Evolutionary conservation across 2,329 filamentous ascomycete species (phyloP), one percentile per base, ranked within the genome.

Genomic region (Allantophomopsis lycopodina): DNA sequence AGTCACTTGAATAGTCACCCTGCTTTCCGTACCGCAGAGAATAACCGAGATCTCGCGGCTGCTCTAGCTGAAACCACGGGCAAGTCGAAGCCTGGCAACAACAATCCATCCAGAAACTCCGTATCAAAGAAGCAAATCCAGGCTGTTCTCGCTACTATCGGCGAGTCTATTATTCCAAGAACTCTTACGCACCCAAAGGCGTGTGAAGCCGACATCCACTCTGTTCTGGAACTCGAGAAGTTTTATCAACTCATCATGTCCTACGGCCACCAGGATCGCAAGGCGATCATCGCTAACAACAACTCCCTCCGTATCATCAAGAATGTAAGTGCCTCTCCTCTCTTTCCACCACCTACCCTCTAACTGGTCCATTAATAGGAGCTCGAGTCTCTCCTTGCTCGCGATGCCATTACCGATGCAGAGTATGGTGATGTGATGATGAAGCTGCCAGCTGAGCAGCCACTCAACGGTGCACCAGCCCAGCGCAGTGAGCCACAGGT

Each of bases 301-400:
- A 42, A 50, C 38, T 55, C 53, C 36, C 46, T 58, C 20, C 46
- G 55, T 18, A 55, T 49, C 30, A 58, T 58, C 40, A 58, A 58
- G 46, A 57, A 55, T 49, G 55, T 55, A 48, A 32, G 50, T 42
- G 18, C 18, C 30, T n/a, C 12, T 14, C 12, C 14, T 39, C 17
- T 23, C n/a, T 2, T 23, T 13, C 14, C 34, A 14, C 16, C 15
- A 4, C 7, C 21, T 15, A 13, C 5, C 23, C 17, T 21, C 16
- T 12, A 13, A 30, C 51, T 53, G 43, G 49, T 35, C 34, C n/a
- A 4, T 32, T 4, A 8, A 30, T 49, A 94, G 88, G 88, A 95
- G 65, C 82, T 95, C 44, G 87, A 94, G 61, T 83, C 79, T 50
- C 83, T 96, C 44, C 74, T 85, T 49, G 88, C 94, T 58, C 76